These are phyloP conservation scores for Emmonsiellopsis sp. DNA, from an alignment of 2,329 filamentous ascomycete genomes.

Conservation along the genomic window DNA sequence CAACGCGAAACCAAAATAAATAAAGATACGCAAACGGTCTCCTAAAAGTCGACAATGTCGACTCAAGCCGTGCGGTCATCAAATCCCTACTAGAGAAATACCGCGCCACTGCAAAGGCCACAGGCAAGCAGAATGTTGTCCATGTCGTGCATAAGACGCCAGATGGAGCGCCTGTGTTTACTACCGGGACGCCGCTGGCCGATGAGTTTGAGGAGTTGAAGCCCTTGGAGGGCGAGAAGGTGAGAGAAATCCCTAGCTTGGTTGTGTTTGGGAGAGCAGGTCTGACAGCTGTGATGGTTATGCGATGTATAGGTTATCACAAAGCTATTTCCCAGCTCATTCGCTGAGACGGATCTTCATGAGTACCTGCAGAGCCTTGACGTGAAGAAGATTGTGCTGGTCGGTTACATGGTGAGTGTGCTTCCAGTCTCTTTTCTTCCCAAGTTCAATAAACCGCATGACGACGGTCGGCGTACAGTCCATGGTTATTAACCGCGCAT, in stretches of 20 bases:
- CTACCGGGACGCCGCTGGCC: slow-evolving; percentile 50
- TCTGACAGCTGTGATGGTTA: background rate
- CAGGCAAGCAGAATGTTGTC: slow-evolving; percentile 41
- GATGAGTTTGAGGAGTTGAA: slow-evolving; percentile 53
- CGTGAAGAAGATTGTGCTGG: slow-evolving; percentile 51
- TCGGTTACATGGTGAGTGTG: slow-evolving; percentile 20
- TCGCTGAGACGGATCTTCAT: slow-evolving; percentile 52
- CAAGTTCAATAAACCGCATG: background rate
- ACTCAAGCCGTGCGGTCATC: slow-evolving; percentile 48
- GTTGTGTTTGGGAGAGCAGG: background rate
- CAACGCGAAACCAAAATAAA: background rate
- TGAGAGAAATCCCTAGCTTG: slow-evolving; percentile 14
- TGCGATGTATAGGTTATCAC: slow-evolving; percentile 25
- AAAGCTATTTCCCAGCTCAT: slow-evolving; percentile 52
- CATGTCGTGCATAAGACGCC: slow-evolving; percentile 54
- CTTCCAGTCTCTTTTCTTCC: background rate
- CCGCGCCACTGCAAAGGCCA: slow-evolving; percentile 39
- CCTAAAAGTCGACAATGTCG: slow-evolving; percentile 48
- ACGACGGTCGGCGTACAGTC: no score
- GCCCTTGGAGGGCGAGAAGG: slow-evolving; percentile 46
- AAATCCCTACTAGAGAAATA: slow-evolving; percentile 50
- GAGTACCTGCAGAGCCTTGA: slow-evolving; percentile 43
- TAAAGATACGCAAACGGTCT: slow-evolving; percentile 42
- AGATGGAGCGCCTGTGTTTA: slow-evolving; percentile 57
- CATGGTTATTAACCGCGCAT: background rate